Evolutionary conservation across 495 filamentous ascomycete genomes (phyloP).

Genomic region (Penicillium egyptiacum): DNA sequence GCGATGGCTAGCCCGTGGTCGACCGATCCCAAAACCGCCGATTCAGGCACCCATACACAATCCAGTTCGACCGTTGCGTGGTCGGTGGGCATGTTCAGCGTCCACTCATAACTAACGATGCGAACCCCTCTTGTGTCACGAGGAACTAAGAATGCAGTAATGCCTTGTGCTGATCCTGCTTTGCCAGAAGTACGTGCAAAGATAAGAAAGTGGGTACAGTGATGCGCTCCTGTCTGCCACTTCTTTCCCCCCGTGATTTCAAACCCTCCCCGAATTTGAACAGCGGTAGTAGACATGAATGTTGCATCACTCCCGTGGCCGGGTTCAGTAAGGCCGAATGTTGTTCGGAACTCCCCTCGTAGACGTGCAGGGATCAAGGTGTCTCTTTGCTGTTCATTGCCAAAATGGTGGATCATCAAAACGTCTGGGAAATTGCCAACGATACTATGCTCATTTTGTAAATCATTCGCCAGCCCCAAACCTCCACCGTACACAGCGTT

Average conservation of each 20-base stretch:
- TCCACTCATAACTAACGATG: conserved; percentile 58
- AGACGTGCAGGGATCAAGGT: conserved; percentile 50
- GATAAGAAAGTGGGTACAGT: conserved; percentile 57
- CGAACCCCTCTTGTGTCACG: conserved; percentile 43
- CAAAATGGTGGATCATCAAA: conserved; percentile 58
- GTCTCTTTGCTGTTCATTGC: conserved; percentile 48
- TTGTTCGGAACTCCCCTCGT: conserved; percentile 49
- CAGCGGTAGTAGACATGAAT: conserved; percentile 53
- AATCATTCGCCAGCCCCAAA: conserved; percentile 58
- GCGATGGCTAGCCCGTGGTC: conserved; percentile 55
- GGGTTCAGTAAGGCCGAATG: conserved; percentile 63
- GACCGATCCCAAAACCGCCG: conserved; percentile 48
- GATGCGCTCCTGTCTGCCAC: conserved; percentile 62
- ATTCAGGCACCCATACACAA: conserved; percentile 48
- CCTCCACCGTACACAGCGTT: conserved; percentile 46
- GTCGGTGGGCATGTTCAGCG: conserved; percentile 63
- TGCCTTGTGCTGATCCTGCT: conserved; percentile 48
- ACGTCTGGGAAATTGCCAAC: conserved; percentile 61
- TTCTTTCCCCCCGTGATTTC: conserved; percentile 57
- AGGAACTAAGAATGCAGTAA: conserved; percentile 59
- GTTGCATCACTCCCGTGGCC: conserved; percentile 60
- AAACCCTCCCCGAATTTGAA: conserved; percentile 42
- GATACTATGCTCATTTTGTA: conserved; percentile 60
- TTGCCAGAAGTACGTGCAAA: conserved; percentile 55
- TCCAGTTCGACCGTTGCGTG: conserved; percentile 54